Evolutionary conservation across 2,329 filamentous ascomycete genomes (phyloP), one percentile per base, ranked within the genome.

Genomic region (Aspergillus piperis): DNA sequence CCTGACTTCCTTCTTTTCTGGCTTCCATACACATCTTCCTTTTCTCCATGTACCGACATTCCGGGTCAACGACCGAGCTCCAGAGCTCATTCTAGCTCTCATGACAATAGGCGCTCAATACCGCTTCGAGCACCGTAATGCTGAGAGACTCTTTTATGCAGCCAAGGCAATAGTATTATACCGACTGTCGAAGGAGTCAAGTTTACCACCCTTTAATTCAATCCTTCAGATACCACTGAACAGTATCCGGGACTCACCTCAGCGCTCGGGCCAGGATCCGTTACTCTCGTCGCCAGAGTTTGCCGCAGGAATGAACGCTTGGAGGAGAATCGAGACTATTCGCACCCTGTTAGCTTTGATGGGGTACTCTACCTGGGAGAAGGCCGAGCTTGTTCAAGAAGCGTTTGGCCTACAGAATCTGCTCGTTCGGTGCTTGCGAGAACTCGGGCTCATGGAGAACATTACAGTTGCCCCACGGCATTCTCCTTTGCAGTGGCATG

Each of bases 21-120:
- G 88, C 0, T 90, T 91, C 60, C 81, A 86, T 59, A 80, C 83
- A 25, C 83, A 86, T 61, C 78, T 86, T 42, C 84, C 84, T 0
- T 86, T 91, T 62, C 77, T 91, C 27, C 89, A 92, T 70, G 76
- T 90, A 5, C 86, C 89, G 0, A 90, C 88, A 0, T 79, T 91
- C 50, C 80, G 82, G 1, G 83, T 87, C 0, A 83, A 83, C 7
- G 84, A 86, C n/a, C 82, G 86, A n/a, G 85, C 87, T 0, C 84
- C 88, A 0, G 89, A 91, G 71, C 77, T 91, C 3, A 77, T 90
- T 5, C 76, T 92, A 27, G 88, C 88, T 0, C 83, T 91, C 15
- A 79, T 88, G 21, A 87, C 89, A 0, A 84, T 90, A 2, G 80
- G 81, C 1, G 75, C 80, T 1, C 73, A 79, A 36, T 81, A 81